phyloP scores from a whole-genome alignment of 75 land plant species.

The Cryptomeria japonica region DNA sequence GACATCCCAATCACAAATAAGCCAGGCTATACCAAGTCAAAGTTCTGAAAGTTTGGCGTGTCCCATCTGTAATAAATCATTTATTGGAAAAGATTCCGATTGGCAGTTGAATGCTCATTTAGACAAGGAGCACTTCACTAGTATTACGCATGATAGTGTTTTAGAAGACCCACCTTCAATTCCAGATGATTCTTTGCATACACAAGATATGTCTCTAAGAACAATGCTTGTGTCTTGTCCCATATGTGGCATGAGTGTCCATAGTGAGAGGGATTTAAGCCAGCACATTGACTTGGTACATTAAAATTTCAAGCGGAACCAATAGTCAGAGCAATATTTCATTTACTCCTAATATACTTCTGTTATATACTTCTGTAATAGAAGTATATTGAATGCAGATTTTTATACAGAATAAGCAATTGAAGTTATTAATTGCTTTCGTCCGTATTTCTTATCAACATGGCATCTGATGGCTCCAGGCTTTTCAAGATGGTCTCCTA shows the following conservation, averaged over 20 bases:
- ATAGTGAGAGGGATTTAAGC: slow-evolving; percentile 13
- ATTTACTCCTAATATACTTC: background rate
- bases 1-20: background rate
- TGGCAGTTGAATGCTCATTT: slow-evolving; percentile 10
- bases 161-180: background rate
- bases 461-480: background rate
- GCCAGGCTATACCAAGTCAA: background rate
- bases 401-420: background rate
- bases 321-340: background rate
- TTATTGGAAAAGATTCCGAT: background rate
- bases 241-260: slow-evolving; percentile 9
- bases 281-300: slow-evolving; percentile 12
- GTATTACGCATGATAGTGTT: background rate
- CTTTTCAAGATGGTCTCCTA: background rate
- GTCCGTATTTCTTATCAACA: background rate
- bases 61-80: slow-evolving; percentile 7
- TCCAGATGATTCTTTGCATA: background rate
- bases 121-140: slow-evolving; percentile 6
- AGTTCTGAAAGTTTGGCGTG: slow-evolving; percentile 1
- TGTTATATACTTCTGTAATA: background rate
- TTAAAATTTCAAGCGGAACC: background rate
- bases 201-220: background rate
- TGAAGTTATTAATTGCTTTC: background rate
- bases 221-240: slow-evolving; percentile 13
- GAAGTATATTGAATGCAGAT: background rate